Percentiles rank a stretch among this genome's conserved stretches.
Conservation (phyloP, 192 early-diverging fungal species). For the Coemansia reversa region DNA sequence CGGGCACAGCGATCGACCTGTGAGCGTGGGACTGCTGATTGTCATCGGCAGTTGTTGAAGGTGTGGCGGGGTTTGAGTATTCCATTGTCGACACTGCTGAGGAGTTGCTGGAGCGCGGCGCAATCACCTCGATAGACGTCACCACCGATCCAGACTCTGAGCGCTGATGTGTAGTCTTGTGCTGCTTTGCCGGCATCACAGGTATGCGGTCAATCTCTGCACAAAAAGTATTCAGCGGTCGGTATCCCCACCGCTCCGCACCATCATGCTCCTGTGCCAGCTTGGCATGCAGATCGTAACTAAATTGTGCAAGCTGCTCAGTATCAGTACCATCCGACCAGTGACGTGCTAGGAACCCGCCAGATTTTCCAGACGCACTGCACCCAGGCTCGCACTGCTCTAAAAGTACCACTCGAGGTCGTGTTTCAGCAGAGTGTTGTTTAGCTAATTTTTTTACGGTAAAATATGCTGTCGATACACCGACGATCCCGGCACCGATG, state of each 20-base stretch:
- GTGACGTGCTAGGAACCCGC: conserved; percentile 52
- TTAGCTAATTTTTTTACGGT: conserved; percentile 30
- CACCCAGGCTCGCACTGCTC: conserved; percentile 52
- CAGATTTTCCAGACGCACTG: conserved; percentile 51
- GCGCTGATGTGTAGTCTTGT: conserved; percentile 32
- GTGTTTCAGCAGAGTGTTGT: conserved; percentile 15
- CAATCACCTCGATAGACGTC: conserved; percentile 52
- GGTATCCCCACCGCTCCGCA: conserved; percentile 43
- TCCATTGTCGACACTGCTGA: conserved; percentile 19
- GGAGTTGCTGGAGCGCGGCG: conserved; percentile 17
- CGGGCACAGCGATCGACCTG: conserved; percentile 44
- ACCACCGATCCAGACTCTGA: conserved; percentile 43
- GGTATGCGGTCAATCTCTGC: conserved; percentile 52
- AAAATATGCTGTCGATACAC: conserved; percentile 49
- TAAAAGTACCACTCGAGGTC: conserved; percentile 46
- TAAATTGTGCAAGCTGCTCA: conserved; percentile 51
- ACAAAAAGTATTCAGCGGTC: conserved; percentile 43
- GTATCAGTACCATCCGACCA: conserved; percentile 55
- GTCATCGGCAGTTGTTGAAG: conserved; percentile 12
- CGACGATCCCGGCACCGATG: conserved; percentile 47
- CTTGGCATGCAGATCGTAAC: conserved; percentile 50
- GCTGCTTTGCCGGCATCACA: conserved; percentile 46
- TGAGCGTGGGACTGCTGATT: conserved; percentile 36
- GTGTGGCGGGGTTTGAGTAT: conserved; percentile 19
- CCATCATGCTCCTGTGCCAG: conserved; percentile 45